Evolutionary conservation across 164 flowering plant species (phyloP).

Genomic region (Sextonia rubra): DNA sequence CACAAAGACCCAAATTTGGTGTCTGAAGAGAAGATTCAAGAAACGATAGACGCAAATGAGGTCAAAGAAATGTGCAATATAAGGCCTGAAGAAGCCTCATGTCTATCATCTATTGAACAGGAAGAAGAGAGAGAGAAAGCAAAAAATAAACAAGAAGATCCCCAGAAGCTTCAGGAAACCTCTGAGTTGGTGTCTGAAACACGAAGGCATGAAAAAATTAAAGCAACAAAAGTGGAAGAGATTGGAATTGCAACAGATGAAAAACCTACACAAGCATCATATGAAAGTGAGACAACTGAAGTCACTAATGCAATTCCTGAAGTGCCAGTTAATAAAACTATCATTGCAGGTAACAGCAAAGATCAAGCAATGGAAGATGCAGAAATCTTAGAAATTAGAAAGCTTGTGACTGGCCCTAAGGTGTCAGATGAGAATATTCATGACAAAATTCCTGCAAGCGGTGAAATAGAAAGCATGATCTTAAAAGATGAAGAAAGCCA

Average conservation of each 20-base stretch:
- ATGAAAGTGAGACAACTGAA: not conserved
- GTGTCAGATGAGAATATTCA: slow-evolving; percentile 1
- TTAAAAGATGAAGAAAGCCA: slow-evolving; percentile 1
- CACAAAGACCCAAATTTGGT: slow-evolving; percentile 6
- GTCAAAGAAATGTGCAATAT: slow-evolving; percentile 5
- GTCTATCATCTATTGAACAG: not conserved
- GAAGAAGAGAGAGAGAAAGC: too few relatives aligned
- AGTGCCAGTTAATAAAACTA: slow-evolving; percentile 1
- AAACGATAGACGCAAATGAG: slow-evolving; percentile 3
- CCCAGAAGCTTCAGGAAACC: not conserved
- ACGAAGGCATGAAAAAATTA: not conserved
- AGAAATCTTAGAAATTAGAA: not conserved
- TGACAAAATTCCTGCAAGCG: slow-evolving; percentile 1
- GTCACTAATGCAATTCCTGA: not conserved
- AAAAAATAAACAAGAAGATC: not conserved
- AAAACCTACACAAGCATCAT: not conserved
- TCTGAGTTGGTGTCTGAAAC: slow-evolving; percentile 7
- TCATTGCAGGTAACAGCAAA: not conserved
- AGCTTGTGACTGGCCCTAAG: not conserved
- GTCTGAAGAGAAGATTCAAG: slow-evolving; percentile 10
- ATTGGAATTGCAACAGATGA: not conserved
- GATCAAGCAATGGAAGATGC: not conserved
- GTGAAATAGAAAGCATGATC: slow-evolving; percentile 1
- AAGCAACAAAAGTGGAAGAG: not conserved
- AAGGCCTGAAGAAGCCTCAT: slow-evolving; percentile 3